phyloP scores from a whole-genome alignment of 495 filamentous ascomycete genomes.

The Annulohypoxylon maeteangense region DNA sequence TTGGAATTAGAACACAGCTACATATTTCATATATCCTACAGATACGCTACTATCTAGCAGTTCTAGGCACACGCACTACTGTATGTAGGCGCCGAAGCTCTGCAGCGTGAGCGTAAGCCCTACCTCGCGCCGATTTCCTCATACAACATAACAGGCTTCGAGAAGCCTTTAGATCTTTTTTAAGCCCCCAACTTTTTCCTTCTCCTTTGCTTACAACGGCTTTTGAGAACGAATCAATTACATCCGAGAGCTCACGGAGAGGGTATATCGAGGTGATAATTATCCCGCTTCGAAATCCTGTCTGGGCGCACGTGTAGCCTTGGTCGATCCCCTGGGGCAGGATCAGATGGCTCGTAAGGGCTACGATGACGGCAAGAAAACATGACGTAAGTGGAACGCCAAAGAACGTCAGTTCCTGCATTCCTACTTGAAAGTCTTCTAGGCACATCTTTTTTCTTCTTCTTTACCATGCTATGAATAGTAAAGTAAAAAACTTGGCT shows the following conservation, averaged over 20 bases:
- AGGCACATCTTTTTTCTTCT: not conserved
- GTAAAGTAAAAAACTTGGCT: not conserved
- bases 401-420: not conserved
- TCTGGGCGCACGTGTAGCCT: constrained; percentile 5
- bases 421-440: constrained; percentile 3
- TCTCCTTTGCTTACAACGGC: not conserved
- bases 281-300: constrained; percentile 2
- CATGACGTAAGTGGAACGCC: constrained; percentile 14
- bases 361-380: not conserved
- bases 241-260: not conserved
- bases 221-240: not conserved
- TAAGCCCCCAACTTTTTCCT: not conserved
- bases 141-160: not conserved
- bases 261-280: not conserved
- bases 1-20: not conserved
- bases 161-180: not conserved
- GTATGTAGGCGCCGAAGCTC: constrained; percentile 1
- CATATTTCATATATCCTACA: constrained; percentile 19
- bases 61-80: constrained; percentile 6
- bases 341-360: not conserved
- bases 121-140: constrained; percentile 2
- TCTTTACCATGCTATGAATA: not conserved
- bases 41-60: not conserved
- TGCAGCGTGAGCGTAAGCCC: constrained; percentile 1
- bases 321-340: not conserved